Evolutionary conservation across 148 eudicot species (phyloP).

Genomic region (Salicornia ramosissima): DNA sequence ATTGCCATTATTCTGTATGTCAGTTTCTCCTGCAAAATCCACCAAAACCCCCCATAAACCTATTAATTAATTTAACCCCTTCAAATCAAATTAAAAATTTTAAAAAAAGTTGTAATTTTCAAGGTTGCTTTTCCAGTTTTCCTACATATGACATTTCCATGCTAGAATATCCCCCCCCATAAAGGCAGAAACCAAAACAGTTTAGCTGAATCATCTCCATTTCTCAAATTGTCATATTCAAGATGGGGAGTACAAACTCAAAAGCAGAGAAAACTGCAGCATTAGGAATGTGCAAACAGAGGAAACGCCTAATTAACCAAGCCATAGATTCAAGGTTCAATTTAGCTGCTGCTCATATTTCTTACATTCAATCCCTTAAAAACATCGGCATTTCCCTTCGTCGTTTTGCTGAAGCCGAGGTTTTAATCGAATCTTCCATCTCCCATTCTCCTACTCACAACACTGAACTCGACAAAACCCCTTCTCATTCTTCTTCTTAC

Average conservation of each 20-base stretch:
- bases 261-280: constrained; percentile 62
- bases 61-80: too few species aligned
- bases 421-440: constrained; percentile 40
- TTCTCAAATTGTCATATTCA: too few species aligned
- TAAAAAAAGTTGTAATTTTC: too few species aligned
- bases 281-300: constrained; percentile 61
- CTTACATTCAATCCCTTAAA: constrained; percentile 61
- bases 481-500: constrained; percentile 50
- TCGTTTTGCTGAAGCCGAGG: constrained; percentile 74
- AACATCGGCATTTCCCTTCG: constrained; percentile 68
- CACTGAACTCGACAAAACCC: constrained; percentile 42
- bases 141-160: too few species aligned
- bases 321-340: constrained; percentile 74
- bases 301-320: constrained; percentile 64
- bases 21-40: constrained; percentile 14
- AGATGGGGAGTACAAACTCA: constrained; percentile 60
- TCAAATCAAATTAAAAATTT: too few species aligned
- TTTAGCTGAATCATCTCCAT: too few species aligned
- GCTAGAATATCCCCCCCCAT: too few species aligned
- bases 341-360: constrained; percentile 80
- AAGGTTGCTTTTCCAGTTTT: too few species aligned
- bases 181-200: too few species aligned
- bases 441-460: constrained; percentile 33
- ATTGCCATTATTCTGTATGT: constrained; percentile 26
- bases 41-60: too few species aligned